phyloP scores from a whole-genome alignment of 805 yeast species.

The Wickerhamiella parazyma region DNA sequence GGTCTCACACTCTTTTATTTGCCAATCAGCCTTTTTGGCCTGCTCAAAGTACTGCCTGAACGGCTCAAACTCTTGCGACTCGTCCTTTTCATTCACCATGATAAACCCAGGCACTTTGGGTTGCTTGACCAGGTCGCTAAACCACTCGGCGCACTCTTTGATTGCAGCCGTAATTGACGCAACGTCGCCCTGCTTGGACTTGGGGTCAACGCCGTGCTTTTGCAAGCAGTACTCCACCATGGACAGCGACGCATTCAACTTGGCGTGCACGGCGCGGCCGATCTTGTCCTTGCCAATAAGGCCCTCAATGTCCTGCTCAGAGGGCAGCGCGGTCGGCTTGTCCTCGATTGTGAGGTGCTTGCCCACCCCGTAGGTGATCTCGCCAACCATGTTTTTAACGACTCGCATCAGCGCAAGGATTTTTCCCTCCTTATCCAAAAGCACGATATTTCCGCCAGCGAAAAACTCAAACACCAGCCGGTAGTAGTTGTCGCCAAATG shows the following conservation, averaged over 20 bases:
- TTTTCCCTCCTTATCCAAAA: slow-evolving; percentile 53
- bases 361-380: slow-evolving; percentile 49
- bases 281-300: slow-evolving; percentile 23
- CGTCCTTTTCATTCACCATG: slow-evolving; percentile 12
- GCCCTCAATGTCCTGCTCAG: slow-evolving; percentile 28
- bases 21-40: slow-evolving; percentile 24
- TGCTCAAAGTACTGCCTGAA: slow-evolving; percentile 25
- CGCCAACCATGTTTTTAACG: slow-evolving; percentile 32
- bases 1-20: slow-evolving; percentile 33
- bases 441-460: slow-evolving; percentile 83
- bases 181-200: slow-evolving; percentile 24
- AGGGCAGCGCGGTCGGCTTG: slow-evolving; percentile 36
- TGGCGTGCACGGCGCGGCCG: slow-evolving; percentile 54
- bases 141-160: slow-evolving; percentile 24
- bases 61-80: slow-evolving; percentile 20
- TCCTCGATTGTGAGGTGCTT: slow-evolving; percentile 28
- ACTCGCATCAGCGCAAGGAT: slow-evolving; percentile 66
- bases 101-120: slow-evolving; percentile 13
- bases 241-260: slow-evolving; percentile 64
- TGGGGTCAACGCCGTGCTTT: slow-evolving; percentile 36
- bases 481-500: slow-evolving; percentile 68
- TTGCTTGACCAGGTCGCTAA: slow-evolving; percentile 11
- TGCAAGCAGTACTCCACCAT: slow-evolving; percentile 48
- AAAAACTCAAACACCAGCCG: slow-evolving; percentile 81
- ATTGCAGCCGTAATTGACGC: slow-evolving; percentile 17